Base-by-base conservation (phyloP, 2,329 filamentous ascomycete genomes). In the Stemphylium lycopersici region DNA sequence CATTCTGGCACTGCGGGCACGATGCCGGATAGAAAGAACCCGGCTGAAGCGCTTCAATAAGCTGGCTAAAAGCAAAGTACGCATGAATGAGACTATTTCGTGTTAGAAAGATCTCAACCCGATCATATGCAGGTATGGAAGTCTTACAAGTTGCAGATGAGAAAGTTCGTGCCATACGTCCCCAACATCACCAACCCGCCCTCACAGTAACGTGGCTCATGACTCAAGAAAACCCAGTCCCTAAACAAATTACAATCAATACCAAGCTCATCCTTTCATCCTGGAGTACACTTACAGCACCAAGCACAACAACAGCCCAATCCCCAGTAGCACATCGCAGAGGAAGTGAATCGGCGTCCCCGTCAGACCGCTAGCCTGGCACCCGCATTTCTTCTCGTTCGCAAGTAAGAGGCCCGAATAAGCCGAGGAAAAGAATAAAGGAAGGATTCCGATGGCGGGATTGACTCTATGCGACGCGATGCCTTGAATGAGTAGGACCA, bases 401-500 rank as follows among this genome's bases (percentile, higher is more conserved):
- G 61, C 55, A 12, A 73, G 60, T 2, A 72, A 39, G 4, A 66
- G 22, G 0, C 57, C 59, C 3, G 66, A 61, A 40, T 56, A 71
- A 0, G 56, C 52, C 1, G 69, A 48, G 1, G 68, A 72, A 49
- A 67, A 61, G 51, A 68, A 68, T 4, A 73, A 58, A 0, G 70
- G 70, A 0, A 73, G 29, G 24, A 73, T 58, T 5, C 65, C 63
- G 39, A 72, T 69, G 8, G 69, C 66, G 2, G 70, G 70, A 26
- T 70, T 68, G 1, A 69, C 67, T 10, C 51, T 16, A 2, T 38
- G 4, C 2, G 62, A 56, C 3, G 42, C n/a, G 16, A 72, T 61
- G 38, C 68, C 68, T 16, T 63, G 54, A 36, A 70, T 63, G 18
- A 72, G 58, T 2, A 73, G 60, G 11, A 73, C 39, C 41, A 68